Evolutionary conservation across 805 yeast genomes (phyloP).

Genomic region (Metschnikowia dekortorum): DNA sequence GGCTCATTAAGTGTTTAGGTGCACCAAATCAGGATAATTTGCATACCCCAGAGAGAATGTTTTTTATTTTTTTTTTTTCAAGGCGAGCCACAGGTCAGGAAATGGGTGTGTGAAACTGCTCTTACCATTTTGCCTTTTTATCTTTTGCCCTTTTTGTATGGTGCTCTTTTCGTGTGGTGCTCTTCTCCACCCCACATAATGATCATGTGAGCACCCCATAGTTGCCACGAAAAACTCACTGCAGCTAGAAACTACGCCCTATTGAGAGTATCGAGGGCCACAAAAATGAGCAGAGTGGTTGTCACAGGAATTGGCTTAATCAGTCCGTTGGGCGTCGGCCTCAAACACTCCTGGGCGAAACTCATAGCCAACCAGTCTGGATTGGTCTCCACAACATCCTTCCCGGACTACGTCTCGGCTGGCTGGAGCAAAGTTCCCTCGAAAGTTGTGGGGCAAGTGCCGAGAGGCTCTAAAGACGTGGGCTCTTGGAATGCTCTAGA

Average conservation of each 20-base stretch:
- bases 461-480: constrained; percentile 41
- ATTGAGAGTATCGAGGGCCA: not conserved
- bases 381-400: constrained; percentile 47
- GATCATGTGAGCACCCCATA: not conserved
- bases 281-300: constrained; percentile 57
- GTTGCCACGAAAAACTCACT: not conserved
- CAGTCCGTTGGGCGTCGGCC: constrained; percentile 81
- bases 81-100: too few species aligned
- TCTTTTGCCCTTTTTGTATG: too few species aligned
- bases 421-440: constrained; percentile 58
- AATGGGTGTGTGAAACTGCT: too few species aligned
- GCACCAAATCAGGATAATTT: too few species aligned
- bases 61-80: not conserved
- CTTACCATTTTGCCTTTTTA: too few species aligned
- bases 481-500: constrained; percentile 51
- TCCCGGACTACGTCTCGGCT: constrained; percentile 37
- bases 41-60: not conserved
- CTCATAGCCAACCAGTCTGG: constrained; percentile 55
- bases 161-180: not conserved
- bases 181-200: not conserved
- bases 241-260: not conserved
- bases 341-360: constrained; percentile 47
- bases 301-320: constrained; percentile 88
- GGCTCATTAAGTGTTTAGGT: not conserved
- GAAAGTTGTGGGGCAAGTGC: constrained; percentile 73